phyloP scores from a whole-genome alignment of 1,284 basidiomycete genomes.

The Volvariella surrecta region DNA sequence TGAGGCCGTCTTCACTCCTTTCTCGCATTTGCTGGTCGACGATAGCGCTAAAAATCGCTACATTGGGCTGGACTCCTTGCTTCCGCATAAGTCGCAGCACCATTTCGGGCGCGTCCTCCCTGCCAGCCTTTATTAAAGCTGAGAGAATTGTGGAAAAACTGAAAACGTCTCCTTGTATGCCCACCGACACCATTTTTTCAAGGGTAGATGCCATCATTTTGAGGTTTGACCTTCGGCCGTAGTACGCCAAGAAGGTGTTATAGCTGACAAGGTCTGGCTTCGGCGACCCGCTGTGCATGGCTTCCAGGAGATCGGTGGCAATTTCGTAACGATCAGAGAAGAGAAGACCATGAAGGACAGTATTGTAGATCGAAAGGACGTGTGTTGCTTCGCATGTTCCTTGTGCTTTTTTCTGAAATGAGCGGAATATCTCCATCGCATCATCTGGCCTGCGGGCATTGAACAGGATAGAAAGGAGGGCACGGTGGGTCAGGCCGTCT shows the following conservation, averaged over 20 bases:
- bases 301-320: slow-evolving; percentile 37
- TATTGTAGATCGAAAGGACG: slow-evolving; percentile 49
- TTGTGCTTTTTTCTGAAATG: slow-evolving; percentile 31
- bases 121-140: slow-evolving; percentile 60
- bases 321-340: slow-evolving; percentile 28
- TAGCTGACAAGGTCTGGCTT: slow-evolving; percentile 65
- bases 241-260: slow-evolving; percentile 69
- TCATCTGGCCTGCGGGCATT: slow-evolving; percentile 33
- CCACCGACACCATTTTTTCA: slow-evolving; percentile 41
- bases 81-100: slow-evolving; percentile 64
- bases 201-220: slow-evolving; percentile 46
- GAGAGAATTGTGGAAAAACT: slow-evolving; percentile 78
- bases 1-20: slow-evolving; percentile 43
- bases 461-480: slow-evolving; percentile 50
- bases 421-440: slow-evolving; percentile 40
- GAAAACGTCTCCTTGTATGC: slow-evolving; percentile 62
- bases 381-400: slow-evolving; percentile 16
- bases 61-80: slow-evolving; percentile 66
- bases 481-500: slow-evolving; percentile 48
- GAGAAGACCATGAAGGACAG: slow-evolving; percentile 55
- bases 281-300: slow-evolving; percentile 44
- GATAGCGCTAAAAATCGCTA: slow-evolving; percentile 66
- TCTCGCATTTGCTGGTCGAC: slow-evolving; percentile 63
- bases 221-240: slow-evolving; percentile 53
- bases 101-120: slow-evolving; percentile 53